Percentiles rank a stretch among this genome's conserved stretches.
Conservation (phyloP, 805 yeast species). For the Yarrowia hollandica region DNA sequence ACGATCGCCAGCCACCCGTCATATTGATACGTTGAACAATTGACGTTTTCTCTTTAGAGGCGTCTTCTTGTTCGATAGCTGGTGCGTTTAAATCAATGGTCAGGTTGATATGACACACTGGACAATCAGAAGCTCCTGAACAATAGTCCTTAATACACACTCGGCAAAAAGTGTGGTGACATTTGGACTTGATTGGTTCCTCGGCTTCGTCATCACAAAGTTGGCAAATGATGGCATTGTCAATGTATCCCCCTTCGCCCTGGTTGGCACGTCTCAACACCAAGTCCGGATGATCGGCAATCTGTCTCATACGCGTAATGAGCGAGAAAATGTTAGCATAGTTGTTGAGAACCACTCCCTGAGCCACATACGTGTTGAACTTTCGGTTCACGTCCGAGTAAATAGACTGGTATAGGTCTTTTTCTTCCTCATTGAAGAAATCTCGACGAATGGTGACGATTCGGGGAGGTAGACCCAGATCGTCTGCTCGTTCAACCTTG, state of each 20-base stretch:
- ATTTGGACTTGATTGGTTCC: conserved; percentile 91
- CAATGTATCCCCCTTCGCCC: conserved; percentile 43
- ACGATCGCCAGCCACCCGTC: conserved; percentile 85
- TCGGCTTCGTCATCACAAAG: conserved; percentile 98
- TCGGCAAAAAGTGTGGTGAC: conserved; percentile 92
- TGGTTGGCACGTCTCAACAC: conserved; percentile 66
- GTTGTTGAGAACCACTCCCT: conserved; percentile 93
- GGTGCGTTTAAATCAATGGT: conserved; percentile 90
- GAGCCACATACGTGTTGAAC: conserved; percentile 89
- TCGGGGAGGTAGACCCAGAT: conserved; percentile 94
- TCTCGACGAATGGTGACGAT: conserved; percentile 87
- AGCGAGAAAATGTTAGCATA: conserved; percentile 96
- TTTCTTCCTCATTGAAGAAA: conserved; percentile 89
- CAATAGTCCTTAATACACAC: conserved; percentile 88
- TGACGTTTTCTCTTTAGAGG: conserved; percentile 54
- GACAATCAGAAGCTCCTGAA: conserved; percentile 78
- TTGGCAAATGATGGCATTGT: conserved; percentile 74
- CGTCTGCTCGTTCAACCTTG: conserved; percentile 94
- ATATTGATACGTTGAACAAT: conserved; percentile 86
- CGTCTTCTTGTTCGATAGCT: conserved; percentile 61
- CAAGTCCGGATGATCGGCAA: conserved; percentile 97
- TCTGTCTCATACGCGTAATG: conserved; percentile 95
- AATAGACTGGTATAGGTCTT: conserved; percentile 83
- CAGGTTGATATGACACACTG: conserved; percentile 92
- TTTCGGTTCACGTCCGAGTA: conserved; percentile 84